Base-by-base conservation (phyloP, 2,329 filamentous ascomycete genomes). In the Microascus cirrosus region DNA sequence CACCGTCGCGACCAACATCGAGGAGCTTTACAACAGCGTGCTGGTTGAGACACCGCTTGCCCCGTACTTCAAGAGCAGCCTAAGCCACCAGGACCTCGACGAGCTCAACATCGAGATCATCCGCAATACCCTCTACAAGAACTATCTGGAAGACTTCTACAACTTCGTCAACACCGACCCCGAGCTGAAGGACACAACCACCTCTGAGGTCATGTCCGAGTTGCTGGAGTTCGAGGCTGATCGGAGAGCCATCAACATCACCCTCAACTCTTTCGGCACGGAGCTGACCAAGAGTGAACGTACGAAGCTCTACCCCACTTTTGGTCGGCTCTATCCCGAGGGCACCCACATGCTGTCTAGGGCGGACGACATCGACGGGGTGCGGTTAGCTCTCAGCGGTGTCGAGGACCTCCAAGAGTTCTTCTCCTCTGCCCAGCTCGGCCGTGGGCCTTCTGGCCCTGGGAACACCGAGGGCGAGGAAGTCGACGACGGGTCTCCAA, bases 41-140 rank as follows among this genome's bases (percentile, higher is more conserved):
- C 77, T 99, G 63, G 92, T 99, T 64, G 94, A 99, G 77, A 99
- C 94, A 3, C 94, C 94, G 4, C 80, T 99, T 54, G 94, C 94
- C 15, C 86, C 90, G 10, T 99, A 95, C 76, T 99, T 99, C 83
- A 97, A 99, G 77, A 90, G 91, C 65, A 95, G 89, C 64, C 80
- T 99, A 61, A 95, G 88, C 74, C 92, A 96, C 72, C 91, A 96
- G 71, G 94, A 99, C 70, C 81, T 99, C 55, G 94, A 99, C 73
- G 95, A 99, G 77, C 80, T 99, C 67, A 99, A 99, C 76, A 99
- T 99, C 66, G 94, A 99, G 76, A 99, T 99, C 72, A 89, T 99
- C 59, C 87, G 95, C 62, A 99, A 99, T 74, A 99, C 92, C 0
- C 79, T 99, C 39, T 99, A 97, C 80, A 99, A 99, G 82, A 97